Base-by-base conservation (phyloP, 306 rosid genomes). In the Vigna mungo region DNA sequence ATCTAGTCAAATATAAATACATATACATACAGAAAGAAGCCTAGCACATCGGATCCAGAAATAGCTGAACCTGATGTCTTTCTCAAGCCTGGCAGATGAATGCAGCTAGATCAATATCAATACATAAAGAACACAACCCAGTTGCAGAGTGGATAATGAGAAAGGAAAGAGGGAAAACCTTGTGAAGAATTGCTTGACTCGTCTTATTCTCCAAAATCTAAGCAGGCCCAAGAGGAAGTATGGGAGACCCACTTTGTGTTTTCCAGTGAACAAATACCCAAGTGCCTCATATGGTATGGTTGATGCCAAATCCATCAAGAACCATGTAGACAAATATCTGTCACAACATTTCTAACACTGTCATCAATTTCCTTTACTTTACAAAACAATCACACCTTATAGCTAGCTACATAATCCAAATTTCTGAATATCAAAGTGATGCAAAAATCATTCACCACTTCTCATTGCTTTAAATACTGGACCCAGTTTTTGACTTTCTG, bases 21-120 rank as follows among this genome's bases (percentile, higher is more conserved):
- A 41, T 27, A 6, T 13, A 7, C 95, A 80, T 85, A 92, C 98
- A 65, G 75, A 86, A 55, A 92, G 79, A 76, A 95, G 97, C 83
- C 89, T 90, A 15, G 93, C 88, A 73, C 98, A 90, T 79, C 97
- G 84, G 74, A 90, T 82, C 89, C 86, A 90, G 54, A 95, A 92
- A 80, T 95, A 95, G 87, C 74, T 95, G 85, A 95, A 92, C 78
- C 98, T 90, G 83, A 92, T 92, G 83, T 95, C 98, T 84, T 95
- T 95, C 86, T 95, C 98, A 61, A 94, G 97, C 93, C 98, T 94
- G 86, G 14, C 41, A 80, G 60, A 70, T 47, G n/a, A 72, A 1
- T 77, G 66, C 1, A 73, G 75, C 6, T 72, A 6, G 9, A 51
- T 82, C 67, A 64, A 46, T 53, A 18, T 13, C n/a, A 68, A 60